Evolutionary conservation across 371 early-diverging fungal species (phyloP).

Genomic region (Umbelopsis sp.): DNA sequence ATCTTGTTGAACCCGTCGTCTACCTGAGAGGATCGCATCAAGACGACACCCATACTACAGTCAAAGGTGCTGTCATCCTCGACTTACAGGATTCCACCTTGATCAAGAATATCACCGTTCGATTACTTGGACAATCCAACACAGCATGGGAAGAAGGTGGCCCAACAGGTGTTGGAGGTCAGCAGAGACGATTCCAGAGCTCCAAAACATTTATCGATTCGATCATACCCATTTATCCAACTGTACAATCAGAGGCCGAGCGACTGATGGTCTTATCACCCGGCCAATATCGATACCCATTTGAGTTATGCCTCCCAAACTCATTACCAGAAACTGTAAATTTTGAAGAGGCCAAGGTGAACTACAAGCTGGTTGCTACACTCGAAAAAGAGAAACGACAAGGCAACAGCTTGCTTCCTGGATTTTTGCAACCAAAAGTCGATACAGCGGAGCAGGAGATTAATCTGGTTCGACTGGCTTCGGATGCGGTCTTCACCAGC

Average conservation of each 20-base stretch:
- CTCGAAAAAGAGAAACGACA: neutral
- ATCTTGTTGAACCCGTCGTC: slow-evolving; percentile 33
- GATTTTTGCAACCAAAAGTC: slow-evolving; percentile 3
- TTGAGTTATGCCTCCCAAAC: slow-evolving; percentile 34
- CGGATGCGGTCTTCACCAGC: slow-evolving; percentile 22
- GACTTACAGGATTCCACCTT: slow-evolving; percentile 15
- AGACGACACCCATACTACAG: slow-evolving; percentile 26
- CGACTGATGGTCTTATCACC: slow-evolving; percentile 12
- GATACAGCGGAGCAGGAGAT: slow-evolving; percentile 23
- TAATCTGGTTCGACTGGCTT: slow-evolving; percentile 27
- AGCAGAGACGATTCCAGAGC: slow-evolving; percentile 24
- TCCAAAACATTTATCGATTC: slow-evolving; percentile 17
- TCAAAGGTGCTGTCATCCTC: slow-evolving; percentile 27
- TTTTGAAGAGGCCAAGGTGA: slow-evolving; percentile 25
- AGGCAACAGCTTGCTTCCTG: slow-evolving; percentile 19
- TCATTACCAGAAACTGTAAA: slow-evolving; percentile 31
- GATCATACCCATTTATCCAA: neutral
- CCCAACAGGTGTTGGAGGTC: slow-evolving; percentile 17
- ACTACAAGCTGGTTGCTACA: slow-evolving; percentile 19
- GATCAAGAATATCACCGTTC: slow-evolving; percentile 19
- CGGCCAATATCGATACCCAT: slow-evolving; percentile 24
- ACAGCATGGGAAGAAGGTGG: slow-evolving; percentile 13
- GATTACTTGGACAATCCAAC: neutral
- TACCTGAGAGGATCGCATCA: slow-evolving; percentile 23
- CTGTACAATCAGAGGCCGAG: slow-evolving; percentile 9